Conservation (phyloP, 208 protist genomes). For the Leishmania turanica region DNA sequence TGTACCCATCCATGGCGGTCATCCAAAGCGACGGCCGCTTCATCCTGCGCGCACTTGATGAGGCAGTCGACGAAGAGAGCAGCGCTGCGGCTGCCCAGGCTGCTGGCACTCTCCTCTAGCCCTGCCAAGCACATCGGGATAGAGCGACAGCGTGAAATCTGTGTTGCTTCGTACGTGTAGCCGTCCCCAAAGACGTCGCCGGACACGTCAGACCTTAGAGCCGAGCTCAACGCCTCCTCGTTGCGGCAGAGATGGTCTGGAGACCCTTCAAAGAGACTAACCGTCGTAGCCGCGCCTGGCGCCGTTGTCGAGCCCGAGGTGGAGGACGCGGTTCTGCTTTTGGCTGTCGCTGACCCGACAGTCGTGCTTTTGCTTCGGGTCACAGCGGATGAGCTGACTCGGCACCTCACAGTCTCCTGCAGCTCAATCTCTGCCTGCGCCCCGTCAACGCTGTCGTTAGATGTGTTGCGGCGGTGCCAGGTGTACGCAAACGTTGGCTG, state of each 20-base stretch:
- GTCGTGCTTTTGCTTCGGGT: background rate
- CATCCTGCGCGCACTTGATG: slow-evolving; percentile 36
- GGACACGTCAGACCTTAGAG: background rate
- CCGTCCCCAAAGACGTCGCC: background rate
- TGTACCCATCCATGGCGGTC: slow-evolving; percentile 38
- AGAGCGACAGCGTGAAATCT: slow-evolving; percentile 13
- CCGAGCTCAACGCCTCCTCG: background rate
- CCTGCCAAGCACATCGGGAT: slow-evolving; percentile 1
- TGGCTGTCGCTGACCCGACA: background rate
- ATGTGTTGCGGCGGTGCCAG: slow-evolving; percentile 26
- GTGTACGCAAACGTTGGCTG: slow-evolving; percentile 23
- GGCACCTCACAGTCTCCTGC: slow-evolving; percentile 28
- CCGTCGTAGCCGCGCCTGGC: background rate
- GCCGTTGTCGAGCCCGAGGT: background rate
- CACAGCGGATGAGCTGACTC: slow-evolving; percentile 4
- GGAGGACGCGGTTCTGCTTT: background rate
- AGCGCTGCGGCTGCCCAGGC: slow-evolving; percentile 25
- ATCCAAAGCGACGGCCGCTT: slow-evolving; percentile 25
- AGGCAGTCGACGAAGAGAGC: slow-evolving; percentile 38
- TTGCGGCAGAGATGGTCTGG: background rate
- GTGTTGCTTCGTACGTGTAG: slow-evolving; percentile 27
- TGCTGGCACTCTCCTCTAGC: background rate
- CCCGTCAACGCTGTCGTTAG: slow-evolving; percentile 14
- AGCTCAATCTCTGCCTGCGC: slow-evolving; percentile 30
- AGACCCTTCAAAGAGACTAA: background rate